Evolutionary conservation across 2,329 filamentous ascomycete species (phyloP).

Genomic region (Verticillium longisporum): DNA sequence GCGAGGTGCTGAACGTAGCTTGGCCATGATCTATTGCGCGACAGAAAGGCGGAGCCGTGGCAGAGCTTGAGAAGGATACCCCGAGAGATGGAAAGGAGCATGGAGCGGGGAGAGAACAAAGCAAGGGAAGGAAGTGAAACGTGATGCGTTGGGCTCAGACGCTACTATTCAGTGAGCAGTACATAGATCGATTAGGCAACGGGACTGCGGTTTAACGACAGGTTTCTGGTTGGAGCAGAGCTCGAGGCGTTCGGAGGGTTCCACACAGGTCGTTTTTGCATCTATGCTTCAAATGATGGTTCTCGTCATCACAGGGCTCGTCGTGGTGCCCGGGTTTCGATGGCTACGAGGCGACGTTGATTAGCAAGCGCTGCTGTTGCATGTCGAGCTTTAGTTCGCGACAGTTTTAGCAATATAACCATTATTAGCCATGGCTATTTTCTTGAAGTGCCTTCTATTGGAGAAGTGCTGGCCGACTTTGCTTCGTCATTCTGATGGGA

Average conservation of each 20-base stretch:
- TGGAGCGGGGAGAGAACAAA: not conserved
- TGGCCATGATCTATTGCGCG: not conserved
- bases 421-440: not conserved
- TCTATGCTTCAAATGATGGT: not conserved
- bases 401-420: not conserved
- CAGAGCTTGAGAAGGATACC: not conserved
- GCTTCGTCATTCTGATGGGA: not conserved
- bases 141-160: not conserved
- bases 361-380: not conserved
- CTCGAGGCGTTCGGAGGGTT: constrained; percentile 9
- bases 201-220: not conserved
- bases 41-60: not conserved
- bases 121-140: not conserved
- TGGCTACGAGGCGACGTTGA: not conserved
- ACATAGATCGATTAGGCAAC: not conserved
- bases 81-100: not conserved
- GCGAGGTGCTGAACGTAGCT: not conserved
- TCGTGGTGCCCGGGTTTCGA: not conserved
- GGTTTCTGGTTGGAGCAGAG: constrained; percentile 7
- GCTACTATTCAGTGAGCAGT: not conserved
- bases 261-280: not conserved
- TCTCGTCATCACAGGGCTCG: not conserved
- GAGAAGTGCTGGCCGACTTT: too few relatives aligned
- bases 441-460: not conserved
- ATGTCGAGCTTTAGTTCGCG: not conserved